Evolutionary conservation across 345 rosid species (phyloP).

Genomic region (Conringia planisiliqua): DNA sequence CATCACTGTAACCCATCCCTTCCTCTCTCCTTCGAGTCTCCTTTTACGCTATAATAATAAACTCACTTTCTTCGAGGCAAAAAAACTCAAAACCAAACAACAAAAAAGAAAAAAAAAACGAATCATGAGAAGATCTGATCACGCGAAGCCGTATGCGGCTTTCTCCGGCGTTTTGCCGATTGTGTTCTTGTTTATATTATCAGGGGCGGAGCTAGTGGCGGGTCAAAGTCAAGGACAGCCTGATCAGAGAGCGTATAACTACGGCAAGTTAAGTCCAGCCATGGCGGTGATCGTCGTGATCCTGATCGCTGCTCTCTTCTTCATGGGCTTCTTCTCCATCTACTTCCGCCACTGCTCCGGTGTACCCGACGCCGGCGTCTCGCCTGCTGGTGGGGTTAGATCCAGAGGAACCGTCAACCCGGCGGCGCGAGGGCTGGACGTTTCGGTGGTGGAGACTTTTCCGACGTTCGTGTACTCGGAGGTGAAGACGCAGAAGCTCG

Average conservation of each 20-base stretch:
- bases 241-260: constrained; percentile 9
- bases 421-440: constrained; percentile 59
- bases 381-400: not conserved
- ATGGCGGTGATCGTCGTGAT: constrained; percentile 78
- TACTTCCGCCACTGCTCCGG: constrained; percentile 75
- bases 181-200: constrained; percentile 11
- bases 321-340: constrained; percentile 82
- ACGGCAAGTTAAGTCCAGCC: constrained; percentile 59
- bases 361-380: constrained; percentile 20
- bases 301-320: constrained; percentile 69
- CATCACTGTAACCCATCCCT: constrained; percentile 17
- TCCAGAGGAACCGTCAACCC: constrained; percentile 33
- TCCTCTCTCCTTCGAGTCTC: not conserved
- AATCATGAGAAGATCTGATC: constrained; percentile 23
- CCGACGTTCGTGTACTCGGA: constrained; percentile 80
- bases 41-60: constrained; percentile 10
- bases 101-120: not conserved
- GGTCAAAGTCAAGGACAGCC: constrained; percentile 33
- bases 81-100: not conserved
- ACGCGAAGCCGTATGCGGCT: not conserved
- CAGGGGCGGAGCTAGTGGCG: constrained; percentile 16
- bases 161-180: constrained; percentile 20
- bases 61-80: constrained; percentile 5
- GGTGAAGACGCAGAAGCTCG: constrained; percentile 75
- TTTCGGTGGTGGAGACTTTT: constrained; percentile 54